phyloP scores from a whole-genome alignment of 2,329 filamentous ascomycete species.

The Hymenoscyphus repandus region DNA sequence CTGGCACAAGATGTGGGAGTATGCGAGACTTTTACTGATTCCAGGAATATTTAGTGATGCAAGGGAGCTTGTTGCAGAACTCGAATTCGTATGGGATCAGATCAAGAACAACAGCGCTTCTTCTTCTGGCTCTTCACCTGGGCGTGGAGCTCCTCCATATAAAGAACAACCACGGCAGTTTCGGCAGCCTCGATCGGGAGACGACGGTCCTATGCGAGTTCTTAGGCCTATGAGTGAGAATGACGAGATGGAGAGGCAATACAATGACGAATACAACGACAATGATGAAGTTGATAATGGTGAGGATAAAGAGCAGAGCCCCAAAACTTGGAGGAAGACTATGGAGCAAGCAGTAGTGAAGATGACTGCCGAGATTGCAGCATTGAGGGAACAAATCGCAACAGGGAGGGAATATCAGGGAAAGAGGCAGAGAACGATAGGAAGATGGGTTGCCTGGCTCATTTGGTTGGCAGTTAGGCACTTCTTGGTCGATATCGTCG shows the following conservation, averaged over 20 bases:
- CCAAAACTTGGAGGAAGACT: constrained; percentile 67
- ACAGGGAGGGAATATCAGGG: constrained; percentile 66
- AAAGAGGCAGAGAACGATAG: constrained; percentile 57
- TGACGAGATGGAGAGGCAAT: constrained; percentile 57
- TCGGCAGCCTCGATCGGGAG: constrained; percentile 42
- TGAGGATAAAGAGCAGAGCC: constrained; percentile 38
- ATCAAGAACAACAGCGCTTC: constrained; percentile 80
- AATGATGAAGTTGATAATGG: constrained; percentile 36
- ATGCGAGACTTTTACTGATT: neutral
- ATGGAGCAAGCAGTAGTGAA: constrained; percentile 83
- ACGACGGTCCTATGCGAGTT: constrained; percentile 59
- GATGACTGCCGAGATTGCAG: constrained; percentile 88
- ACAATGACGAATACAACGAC: constrained; percentile 34
- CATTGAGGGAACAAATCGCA: constrained; percentile 84
- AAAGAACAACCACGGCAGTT: constrained; percentile 36
- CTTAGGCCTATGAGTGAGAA: constrained; percentile 83
- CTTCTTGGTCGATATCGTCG: constrained; percentile 62
- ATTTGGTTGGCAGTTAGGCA: constrained; percentile 69
- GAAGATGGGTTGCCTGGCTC: constrained; percentile 66
- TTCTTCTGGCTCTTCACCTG: constrained; percentile 53
- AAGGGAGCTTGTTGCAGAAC: constrained; percentile 79
- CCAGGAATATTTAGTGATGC: constrained; percentile 55
- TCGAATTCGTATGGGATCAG: constrained; percentile 99
- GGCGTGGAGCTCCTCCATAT: constrained; percentile 32
- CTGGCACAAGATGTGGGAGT: neutral